These are phyloP conservation scores for Moesziomyces antarcticus DNA, from an alignment of 1,284 basidiomycete species.

Conservation along the genomic window DNA sequence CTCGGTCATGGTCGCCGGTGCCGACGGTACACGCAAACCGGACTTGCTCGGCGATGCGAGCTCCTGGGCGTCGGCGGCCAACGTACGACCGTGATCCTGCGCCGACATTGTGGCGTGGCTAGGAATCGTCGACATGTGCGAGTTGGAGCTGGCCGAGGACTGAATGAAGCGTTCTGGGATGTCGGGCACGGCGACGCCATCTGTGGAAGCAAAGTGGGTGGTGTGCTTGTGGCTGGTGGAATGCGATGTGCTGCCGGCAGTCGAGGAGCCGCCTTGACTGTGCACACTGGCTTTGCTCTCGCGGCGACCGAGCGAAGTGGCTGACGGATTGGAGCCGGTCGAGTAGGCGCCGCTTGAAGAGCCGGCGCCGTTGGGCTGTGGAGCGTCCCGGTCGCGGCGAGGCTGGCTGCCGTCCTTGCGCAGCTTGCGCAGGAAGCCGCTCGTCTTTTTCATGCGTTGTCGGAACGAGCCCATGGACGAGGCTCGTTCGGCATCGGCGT, in stretches of 20 bases:
- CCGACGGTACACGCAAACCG: slow-evolving; percentile 30
- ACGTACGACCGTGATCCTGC: not conserved
- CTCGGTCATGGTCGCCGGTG: slow-evolving; percentile 29
- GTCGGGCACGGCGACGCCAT: slow-evolving; percentile 28
- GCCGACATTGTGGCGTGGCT: not conserved
- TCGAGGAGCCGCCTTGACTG: slow-evolving; percentile 21
- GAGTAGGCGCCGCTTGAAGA: slow-evolving; percentile 15
- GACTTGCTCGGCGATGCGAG: slow-evolving; percentile 14
- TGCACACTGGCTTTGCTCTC: slow-evolving; percentile 27
- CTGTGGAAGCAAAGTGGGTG: slow-evolving; percentile 20
- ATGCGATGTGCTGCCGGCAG: slow-evolving; percentile 16
- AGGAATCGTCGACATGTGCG: not conserved
- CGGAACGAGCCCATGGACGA: slow-evolving; percentile 37
- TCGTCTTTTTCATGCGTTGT: slow-evolving; percentile 63
- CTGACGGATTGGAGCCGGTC: slow-evolving; percentile 26
- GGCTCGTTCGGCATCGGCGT: slow-evolving; percentile 2
- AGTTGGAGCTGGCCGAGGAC: slow-evolving; percentile 14
- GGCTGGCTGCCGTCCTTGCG: slow-evolving; percentile 22
- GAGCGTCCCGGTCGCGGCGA: slow-evolving; percentile 16
- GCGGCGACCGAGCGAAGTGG: slow-evolving; percentile 24
- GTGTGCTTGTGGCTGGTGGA: slow-evolving; percentile 14
- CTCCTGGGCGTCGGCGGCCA: slow-evolving; percentile 3
- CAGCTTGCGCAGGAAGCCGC: slow-evolving; percentile 56
- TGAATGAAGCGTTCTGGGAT: slow-evolving; percentile 39
- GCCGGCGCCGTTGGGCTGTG: slow-evolving; percentile 4